Percentiles rank a stretch among this genome's conserved stretches.
Evolutionary conservation across 169 alveolate genomes (phyloP).

Genomic region (Plasmodium gaboni): DNA sequence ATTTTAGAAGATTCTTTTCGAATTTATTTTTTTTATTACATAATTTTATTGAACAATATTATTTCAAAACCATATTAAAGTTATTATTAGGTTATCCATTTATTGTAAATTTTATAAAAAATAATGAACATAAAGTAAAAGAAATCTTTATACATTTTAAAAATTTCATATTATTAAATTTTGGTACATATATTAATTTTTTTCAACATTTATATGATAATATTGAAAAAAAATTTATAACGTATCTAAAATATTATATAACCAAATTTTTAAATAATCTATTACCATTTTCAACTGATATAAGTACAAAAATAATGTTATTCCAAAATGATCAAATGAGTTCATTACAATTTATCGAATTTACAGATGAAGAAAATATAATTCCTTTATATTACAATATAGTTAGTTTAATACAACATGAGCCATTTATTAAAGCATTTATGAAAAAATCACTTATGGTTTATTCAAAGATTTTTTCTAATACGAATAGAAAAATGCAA

Average conservation of each 20-base stretch:
- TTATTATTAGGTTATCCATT: conserved; percentile 24
- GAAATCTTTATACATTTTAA: conserved; percentile 50
- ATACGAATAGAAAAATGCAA: neutral
- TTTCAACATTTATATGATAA: conserved; percentile 65
- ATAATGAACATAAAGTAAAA: conserved; percentile 45
- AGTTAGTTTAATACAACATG: conserved; percentile 50
- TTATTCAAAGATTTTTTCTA: conserved; percentile 26
- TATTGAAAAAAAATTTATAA: conserved; percentile 44
- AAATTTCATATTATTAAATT: conserved; percentile 44
- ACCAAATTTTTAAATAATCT: conserved; percentile 49
- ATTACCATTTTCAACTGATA: conserved; percentile 34
- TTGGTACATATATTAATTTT: conserved; percentile 58
- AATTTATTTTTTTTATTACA: conserved; percentile 52
- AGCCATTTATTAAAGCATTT: conserved; percentile 29
- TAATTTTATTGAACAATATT: conserved; percentile 47
- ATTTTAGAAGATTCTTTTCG: conserved; percentile 41
- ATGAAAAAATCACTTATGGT: neutral
- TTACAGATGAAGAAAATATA: conserved; percentile 46
- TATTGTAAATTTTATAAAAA: conserved; percentile 17
- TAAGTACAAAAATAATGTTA: conserved; percentile 19
- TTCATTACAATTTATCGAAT: conserved; percentile 39
- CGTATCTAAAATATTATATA: conserved; percentile 42
- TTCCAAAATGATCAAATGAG: conserved; percentile 28
- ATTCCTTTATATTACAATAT: conserved; percentile 24
- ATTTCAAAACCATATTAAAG: conserved; percentile 33